Evolutionary conservation across 331 rosid genomes (phyloP), one percentile per base, ranked within the genome.

Genomic region (Rosa hybrid): DNA sequence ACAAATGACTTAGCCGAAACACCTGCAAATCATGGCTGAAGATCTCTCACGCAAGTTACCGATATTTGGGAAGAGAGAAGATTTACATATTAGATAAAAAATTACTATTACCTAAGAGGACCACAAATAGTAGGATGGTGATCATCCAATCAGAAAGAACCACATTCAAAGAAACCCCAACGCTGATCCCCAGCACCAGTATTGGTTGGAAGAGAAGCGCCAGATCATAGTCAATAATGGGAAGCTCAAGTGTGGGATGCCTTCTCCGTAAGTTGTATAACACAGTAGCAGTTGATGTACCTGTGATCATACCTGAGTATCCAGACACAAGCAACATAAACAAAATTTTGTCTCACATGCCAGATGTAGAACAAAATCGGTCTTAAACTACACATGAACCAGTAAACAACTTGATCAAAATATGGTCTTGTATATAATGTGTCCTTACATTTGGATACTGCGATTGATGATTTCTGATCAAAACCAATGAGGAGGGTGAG

Each of bases 401-500:
- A 12, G 39, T 30, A 67, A 14, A 67, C 42, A 13, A 17, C 48
- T 17, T 18, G 49, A 68, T 38, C 71, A 65, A 30, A 53, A 16
- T 65, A 67, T 17, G 72, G 18, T 38, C 45, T 6, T 67, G 7
- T 4, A 7, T 67, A 8, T 25, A 75, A 1, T 75, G 78, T 45
- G 1, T 20, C 54, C 67, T 81, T 78, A 85, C 88, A 85, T 57
- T 85, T 85, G 25, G 88, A 85, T 8, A 85, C 41, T 57, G 88
- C 83, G 0, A 82, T 78, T 41, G 88, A 63, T 27, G 88, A 81
- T 76, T 81, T 85, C 77, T 85, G 75, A 75, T 85, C 88, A 60
- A 85, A 85, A 34, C 86, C 88, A 56, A 85, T 78, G 21, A 85
- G 75, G n/a, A 85, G 82, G n/a, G 88, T 81, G 78, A 85, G 85